Evolutionary conservation across 306 rosid species (phyloP), one percentile per base, ranked within the genome.

Genomic region (Bauhinia variegata): DNA sequence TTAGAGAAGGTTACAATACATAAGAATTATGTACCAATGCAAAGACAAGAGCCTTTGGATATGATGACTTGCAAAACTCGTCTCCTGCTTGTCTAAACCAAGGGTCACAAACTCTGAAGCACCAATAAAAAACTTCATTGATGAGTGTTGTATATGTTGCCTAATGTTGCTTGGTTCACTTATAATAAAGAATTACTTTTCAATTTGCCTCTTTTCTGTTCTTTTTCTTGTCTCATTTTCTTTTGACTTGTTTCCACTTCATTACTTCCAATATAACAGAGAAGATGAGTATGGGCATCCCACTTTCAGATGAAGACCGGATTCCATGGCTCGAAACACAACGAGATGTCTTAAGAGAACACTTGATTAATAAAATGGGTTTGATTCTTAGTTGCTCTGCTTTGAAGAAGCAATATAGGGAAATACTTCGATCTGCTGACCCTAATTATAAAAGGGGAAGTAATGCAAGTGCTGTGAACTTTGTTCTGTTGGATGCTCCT

Each of bases 321-420:
- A 71, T 63, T 23, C 98, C 96, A 1, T 92, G 98, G 98, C 96
- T 92, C 16, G 91, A 92, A 73, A 68, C 75, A 13, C 82, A 87
- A 12, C 73, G 80, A 3, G 71, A 79, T 54, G 53, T 55, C 31
- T 67, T 74, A 31, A 73, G 57, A 67, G 87, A 83, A 30, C 41
- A 37, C 67, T 37, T 87, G 14, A 53, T 58, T 0, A 61, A 64
- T 44, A 60, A 57, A 41, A 75, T 56, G 18, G 80, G 69, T 60
- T 19, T 87, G 44, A 16, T 89, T 79, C 82, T 87, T 50, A 86
- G 89, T 23, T 92, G 96, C 46, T 92, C 98, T 49, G 98, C 98
- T 16, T 75, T 92, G 68, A 80, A 79, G 80, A 84, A 70, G 74
- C 71, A 56, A 47, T 89, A 92, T 63, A 81, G 96, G 70, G 91